Evolutionary conservation across 768 basidiomycete species (phyloP).

Genomic region (Pleurotus citrinopileatus): DNA sequence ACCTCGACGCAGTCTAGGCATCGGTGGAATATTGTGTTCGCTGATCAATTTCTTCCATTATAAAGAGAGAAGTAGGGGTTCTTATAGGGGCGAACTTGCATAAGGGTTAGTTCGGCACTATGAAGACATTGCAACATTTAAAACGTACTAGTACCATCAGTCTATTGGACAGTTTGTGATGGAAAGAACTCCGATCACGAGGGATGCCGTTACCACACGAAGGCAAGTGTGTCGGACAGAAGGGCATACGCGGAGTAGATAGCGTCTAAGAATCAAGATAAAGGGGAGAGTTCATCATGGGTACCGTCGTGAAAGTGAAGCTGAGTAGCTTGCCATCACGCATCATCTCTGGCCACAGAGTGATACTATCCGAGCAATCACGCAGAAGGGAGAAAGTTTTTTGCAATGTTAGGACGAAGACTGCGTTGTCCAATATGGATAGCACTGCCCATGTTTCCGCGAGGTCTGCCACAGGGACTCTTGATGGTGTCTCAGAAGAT

Average conservation of each 20-base stretch:
- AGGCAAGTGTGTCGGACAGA: neutral
- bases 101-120: too few relatives aligned
- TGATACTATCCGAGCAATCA: conserved; percentile 15
- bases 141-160: conserved; percentile 34
- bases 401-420: conserved; percentile 39
- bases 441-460: conserved; percentile 36
- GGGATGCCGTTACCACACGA: too few relatives aligned
- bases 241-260: conserved; percentile 34
- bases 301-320: too few relatives aligned
- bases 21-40: neutral
- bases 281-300: too few relatives aligned
- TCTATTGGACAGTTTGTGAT: conserved; percentile 35
- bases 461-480: conserved; percentile 20
- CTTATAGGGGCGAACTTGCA: conserved; percentile 30
- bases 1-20: conserved; percentile 29
- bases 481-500: too few relatives aligned
- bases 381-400: conserved; percentile 30
- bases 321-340: conserved; percentile 38
- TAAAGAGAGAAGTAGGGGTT: neutral
- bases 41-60: neutral
- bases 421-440: conserved; percentile 36
- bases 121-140: too few relatives aligned
- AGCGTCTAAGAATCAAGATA: conserved; percentile 28
- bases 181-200: conserved; percentile 27
- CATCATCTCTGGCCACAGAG: conserved; percentile 30